Conservation (phyloP, 73 alveolate genomes). For the Urostyla sp. region DNA sequence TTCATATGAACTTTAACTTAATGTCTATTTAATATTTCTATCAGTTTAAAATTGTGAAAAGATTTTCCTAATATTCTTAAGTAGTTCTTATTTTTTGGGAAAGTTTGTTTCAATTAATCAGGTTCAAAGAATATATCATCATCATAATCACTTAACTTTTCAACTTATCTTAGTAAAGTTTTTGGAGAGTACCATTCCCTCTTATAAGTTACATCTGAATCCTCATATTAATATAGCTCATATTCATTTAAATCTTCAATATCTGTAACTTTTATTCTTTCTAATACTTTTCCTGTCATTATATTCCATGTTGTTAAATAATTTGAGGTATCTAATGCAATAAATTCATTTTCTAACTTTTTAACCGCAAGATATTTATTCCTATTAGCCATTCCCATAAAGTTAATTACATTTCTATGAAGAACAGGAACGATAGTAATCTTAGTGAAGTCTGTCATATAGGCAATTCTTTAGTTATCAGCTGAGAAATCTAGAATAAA, state of each 20-base stretch:
- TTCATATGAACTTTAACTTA: constrained; percentile 30
- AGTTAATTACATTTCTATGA: constrained; percentile 16
- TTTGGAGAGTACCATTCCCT: not conserved
- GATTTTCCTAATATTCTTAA: not conserved
- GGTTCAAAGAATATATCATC: constrained; percentile 9
- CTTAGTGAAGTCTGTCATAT: not conserved
- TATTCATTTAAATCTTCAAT: not conserved
- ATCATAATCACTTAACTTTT: not conserved
- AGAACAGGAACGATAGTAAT: constrained; percentile 8
- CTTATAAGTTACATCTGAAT: not conserved
- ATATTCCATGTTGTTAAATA: constrained; percentile 2
- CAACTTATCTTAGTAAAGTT: not conserved
- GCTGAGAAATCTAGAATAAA: constrained; percentile 9
- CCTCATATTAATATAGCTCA: not conserved
- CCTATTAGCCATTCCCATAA: constrained; percentile 24
- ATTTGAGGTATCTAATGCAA: constrained; percentile 9
- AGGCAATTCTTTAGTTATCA: constrained; percentile 17
- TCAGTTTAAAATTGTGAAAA: not conserved
- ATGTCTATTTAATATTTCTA: not conserved
- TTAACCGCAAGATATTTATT: constrained; percentile 9
- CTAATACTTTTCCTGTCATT: constrained; percentile 10
- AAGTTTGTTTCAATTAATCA: not conserved
- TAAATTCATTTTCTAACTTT: not conserved
- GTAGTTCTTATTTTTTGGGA: not conserved
- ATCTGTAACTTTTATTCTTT: not conserved